Conservation (phyloP, 345 rosid species). For the Tarenaya hassleriana region DNA sequence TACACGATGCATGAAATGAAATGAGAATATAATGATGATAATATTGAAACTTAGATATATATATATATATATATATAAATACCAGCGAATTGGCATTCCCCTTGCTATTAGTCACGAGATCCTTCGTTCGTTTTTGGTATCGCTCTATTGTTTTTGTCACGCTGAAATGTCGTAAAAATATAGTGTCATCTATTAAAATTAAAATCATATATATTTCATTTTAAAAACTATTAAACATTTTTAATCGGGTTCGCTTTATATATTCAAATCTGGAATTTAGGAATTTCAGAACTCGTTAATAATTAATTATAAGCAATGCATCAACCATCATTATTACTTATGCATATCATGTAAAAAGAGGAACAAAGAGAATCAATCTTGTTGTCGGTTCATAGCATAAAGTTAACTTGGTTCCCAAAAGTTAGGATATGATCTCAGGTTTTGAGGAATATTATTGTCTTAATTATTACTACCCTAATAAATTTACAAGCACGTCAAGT, state of each 20-base stretch:
- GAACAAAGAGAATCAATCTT: constrained; percentile 13
- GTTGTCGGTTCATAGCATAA: background rate
- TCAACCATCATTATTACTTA: background rate
- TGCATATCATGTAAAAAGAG: background rate
- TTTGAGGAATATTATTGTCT: too few species aligned
- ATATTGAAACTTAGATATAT: constrained; percentile 1
- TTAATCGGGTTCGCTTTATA: too few species aligned
- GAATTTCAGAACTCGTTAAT: too few species aligned
- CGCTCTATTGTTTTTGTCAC: constrained; percentile 59
- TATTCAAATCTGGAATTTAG: too few species aligned
- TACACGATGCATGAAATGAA: background rate
- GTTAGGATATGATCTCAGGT: constrained; percentile 7
- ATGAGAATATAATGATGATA: background rate
- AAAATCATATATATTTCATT: too few species aligned
- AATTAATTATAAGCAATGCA: too few species aligned
- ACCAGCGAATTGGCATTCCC: constrained; percentile 41
- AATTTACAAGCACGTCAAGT: too few species aligned
- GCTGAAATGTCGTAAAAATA: constrained; percentile 30
- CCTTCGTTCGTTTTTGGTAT: constrained; percentile 52
- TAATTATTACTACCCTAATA: too few species aligned
- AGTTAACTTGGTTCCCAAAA: constrained; percentile 17
- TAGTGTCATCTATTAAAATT: background rate
- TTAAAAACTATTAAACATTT: too few species aligned
- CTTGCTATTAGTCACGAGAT: constrained; percentile 33
- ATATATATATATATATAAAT: background rate